These are phyloP conservation scores for Lecanoromycetidae sp. DNA, from an alignment of 2,329 filamentous ascomycete genomes.

Conservation along the genomic window DNA sequence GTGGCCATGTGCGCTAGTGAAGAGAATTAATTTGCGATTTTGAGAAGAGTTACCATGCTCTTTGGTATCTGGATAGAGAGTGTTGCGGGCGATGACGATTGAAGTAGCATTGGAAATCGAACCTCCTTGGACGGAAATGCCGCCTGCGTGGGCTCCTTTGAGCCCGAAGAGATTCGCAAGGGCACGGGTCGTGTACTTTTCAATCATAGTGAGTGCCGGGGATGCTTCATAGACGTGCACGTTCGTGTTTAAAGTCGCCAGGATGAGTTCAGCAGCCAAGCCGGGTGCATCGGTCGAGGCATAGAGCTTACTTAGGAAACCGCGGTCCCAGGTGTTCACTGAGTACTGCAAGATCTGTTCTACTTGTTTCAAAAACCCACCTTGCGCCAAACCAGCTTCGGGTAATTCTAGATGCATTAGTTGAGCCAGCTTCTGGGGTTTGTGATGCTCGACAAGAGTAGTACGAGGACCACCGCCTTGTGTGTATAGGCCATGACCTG, in stretches of 20 bases:
- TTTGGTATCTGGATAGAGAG: conserved; percentile 69
- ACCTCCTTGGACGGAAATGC: conserved; percentile 67
- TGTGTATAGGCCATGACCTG: conserved; percentile 39
- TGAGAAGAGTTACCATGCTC: conserved; percentile 51
- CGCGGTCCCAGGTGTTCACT: conserved; percentile 98
- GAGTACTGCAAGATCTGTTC: conserved; percentile 65
- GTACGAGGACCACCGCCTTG: conserved; percentile 35
- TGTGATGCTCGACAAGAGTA: conserved; percentile 51
- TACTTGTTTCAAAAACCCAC: conserved; percentile 61
- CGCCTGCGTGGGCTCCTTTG: conserved; percentile 53
- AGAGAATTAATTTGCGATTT: conserved; percentile 56
- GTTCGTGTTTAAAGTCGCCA: conserved; percentile 84
- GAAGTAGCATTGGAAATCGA: conserved; percentile 75
- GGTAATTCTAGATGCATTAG: conserved; percentile 45
- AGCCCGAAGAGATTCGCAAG: conserved; percentile 71
- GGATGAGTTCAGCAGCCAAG: conserved; percentile 69
- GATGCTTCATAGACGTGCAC: conserved; percentile 90
- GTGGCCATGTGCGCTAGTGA: conserved; percentile 82
- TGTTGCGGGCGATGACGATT: conserved; percentile 78
- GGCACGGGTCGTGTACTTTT: conserved; percentile 64
- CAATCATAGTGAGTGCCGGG: conserved; percentile 66
- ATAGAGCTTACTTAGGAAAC: conserved; percentile 92
- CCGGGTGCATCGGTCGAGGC: conserved; percentile 81
- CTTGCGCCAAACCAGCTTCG: conserved; percentile 47
- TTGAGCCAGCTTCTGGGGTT: conserved; percentile 46